Evolutionary conservation across 257 asterid genomes (phyloP), one percentile per base, ranked within the genome.

Genomic region (Jasminum sambac): DNA sequence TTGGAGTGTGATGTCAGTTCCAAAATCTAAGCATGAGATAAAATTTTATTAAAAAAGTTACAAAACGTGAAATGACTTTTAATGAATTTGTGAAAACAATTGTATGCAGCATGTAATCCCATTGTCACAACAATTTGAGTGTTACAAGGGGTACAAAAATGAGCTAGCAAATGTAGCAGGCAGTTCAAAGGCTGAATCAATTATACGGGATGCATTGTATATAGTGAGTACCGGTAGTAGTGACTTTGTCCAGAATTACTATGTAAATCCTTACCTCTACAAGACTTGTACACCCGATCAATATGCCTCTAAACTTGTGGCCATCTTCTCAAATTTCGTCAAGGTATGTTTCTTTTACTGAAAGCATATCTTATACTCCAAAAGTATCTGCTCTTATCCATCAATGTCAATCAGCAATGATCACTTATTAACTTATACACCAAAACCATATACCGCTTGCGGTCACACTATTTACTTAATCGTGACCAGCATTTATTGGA

Each of bases 171-270:
- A 71, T 41, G 89, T 79, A 10, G 98, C 96, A 39, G 97, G 98
- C 0, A 78, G 82, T 12, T 12, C 67, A 9, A 64, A 83, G 50
- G 86, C 99, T 1, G 79, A 90, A 6, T 63, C 89, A 0, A 87
- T 87, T 17, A 39, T 88, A 6, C 80, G 76, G 50, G 94, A 63
- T 71, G 95, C 96, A 11, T 64, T 95, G 13, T 95, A 88, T 71
- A 3, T 95, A 2, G 67, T 91, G 6, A 64, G 97, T 16, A 77
- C 87, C 4, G 99, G 99, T 8, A 91, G 88, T 82, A 88, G 98
- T 69, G 99, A 95, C 63, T 95, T 80, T 59, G 44, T 95, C 21
- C 99, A 91, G 83, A 95, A 95, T 72, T 95, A 95, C 74, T 91
- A 95, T 69, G 65, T 91, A 30, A 88, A 95, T 76, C 96, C 97